Evolutionary conservation across 2,329 filamentous ascomycete species (phyloP).

Genomic region (Talaromyces rugulosus): DNA sequence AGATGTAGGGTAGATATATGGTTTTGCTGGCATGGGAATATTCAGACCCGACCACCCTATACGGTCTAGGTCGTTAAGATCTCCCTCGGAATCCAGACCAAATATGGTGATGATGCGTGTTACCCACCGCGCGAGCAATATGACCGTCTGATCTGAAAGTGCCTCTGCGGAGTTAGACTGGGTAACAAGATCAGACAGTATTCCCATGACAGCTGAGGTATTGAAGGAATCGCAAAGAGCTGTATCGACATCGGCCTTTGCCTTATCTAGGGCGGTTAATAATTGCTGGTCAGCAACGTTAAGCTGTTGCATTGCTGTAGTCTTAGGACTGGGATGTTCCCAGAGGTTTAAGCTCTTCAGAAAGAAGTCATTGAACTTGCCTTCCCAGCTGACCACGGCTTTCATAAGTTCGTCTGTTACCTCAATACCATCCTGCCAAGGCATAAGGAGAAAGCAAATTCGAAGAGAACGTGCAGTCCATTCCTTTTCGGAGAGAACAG

Average conservation of each 20-base stretch:
- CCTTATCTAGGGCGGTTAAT: constrained; percentile 44
- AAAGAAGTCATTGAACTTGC: too few relatives aligned
- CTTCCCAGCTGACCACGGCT: constrained; percentile 53
- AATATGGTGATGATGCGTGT: constrained; percentile 81
- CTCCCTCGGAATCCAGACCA: constrained; percentile 57
- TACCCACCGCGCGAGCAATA: constrained; percentile 64
- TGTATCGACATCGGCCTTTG: constrained; percentile 54
- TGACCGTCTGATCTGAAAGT: constrained; percentile 43
- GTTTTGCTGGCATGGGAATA: constrained; percentile 53
- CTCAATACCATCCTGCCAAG: constrained; percentile 87
- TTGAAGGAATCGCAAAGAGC: constrained; percentile 83
- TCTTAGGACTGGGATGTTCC: too few relatives aligned
- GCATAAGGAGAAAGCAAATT: constrained; percentile 82
- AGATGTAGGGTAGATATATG: constrained; percentile 54
- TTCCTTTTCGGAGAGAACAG: constrained; percentile 63
- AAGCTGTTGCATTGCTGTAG: background rate
- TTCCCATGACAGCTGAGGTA: constrained; percentile 71
- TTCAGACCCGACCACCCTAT: constrained; percentile 57
- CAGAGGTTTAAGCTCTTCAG: too few relatives aligned
- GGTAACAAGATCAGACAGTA: constrained; percentile 71
- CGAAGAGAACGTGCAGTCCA: constrained; percentile 78
- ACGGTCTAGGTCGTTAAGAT: constrained; percentile 56
- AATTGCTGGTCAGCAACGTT: background rate
- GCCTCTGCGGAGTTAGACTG: constrained; percentile 59
- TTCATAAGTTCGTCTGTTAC: constrained; percentile 79